Conservation (phyloP, 2,329 filamentous ascomycete species). For the Aspergillus intermedius region DNA sequence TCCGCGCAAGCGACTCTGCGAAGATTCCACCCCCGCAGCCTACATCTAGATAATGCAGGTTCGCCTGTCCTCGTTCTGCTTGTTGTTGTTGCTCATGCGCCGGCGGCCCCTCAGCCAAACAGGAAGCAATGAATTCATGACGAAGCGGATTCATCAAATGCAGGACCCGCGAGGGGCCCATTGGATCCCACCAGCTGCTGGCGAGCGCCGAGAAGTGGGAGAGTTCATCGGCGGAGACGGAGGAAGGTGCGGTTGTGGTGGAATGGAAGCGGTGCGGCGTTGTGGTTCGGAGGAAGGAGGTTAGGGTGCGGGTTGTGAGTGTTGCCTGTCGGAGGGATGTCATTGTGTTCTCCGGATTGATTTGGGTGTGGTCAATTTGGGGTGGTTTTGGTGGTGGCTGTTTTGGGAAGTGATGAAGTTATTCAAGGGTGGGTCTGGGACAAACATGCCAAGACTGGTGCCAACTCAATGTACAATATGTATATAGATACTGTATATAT, state of each 20-base stretch:
- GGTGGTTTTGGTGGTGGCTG: background rate
- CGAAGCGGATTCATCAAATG: constrained; percentile 98
- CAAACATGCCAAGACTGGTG: constrained; percentile 15
- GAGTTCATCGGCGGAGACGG: constrained; percentile 82
- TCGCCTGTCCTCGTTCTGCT: background rate
- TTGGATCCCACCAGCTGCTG: constrained; percentile 93
- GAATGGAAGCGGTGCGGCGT: constrained; percentile 21
- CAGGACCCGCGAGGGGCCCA: constrained; percentile 83
- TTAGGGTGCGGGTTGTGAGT: constrained; percentile 2
- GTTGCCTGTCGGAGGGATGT: constrained; percentile 5
- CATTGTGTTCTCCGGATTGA: constrained; percentile 3
- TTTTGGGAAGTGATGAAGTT: constrained; percentile 1
- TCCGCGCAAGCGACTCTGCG: constrained; percentile 58
- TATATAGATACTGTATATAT: too few species aligned
- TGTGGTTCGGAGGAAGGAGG: constrained; percentile 2
- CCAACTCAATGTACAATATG: background rate
- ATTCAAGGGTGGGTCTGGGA: background rate
- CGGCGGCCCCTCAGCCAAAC: constrained; percentile 53
- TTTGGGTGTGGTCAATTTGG: background rate
- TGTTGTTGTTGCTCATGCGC: constrained; percentile 15
- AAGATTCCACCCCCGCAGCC: constrained; percentile 97
- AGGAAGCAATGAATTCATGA: constrained; percentile 79
- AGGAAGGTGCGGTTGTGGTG: constrained; percentile 41
- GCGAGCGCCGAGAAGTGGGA: constrained; percentile 92
- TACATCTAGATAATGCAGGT: constrained; percentile 69